A percentile compares a stretch with the other conserved stretches of the same genome.
phyloP scores from a whole-genome alignment of 2,329 filamentous ascomycete species.

The Stylonectria norvegica region DNA sequence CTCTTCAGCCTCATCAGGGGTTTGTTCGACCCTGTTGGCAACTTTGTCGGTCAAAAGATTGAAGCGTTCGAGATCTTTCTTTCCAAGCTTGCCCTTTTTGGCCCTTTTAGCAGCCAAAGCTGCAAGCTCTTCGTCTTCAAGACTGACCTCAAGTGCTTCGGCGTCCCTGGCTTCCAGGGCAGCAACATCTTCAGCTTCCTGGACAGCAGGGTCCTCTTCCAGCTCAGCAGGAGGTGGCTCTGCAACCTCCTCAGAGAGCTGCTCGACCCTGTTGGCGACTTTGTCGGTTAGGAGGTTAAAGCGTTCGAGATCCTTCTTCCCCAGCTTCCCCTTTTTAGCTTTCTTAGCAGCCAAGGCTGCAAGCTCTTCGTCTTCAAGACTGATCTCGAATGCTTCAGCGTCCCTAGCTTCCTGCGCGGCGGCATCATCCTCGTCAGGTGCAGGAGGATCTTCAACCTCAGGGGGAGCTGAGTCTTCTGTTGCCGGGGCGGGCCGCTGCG shows the following conservation, averaged over 20 bases:
- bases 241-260: constrained; percentile 29
- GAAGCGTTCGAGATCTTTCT: constrained; percentile 23
- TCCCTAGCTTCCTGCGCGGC: not conserved
- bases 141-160: too few relatives aligned
- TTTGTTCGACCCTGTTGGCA: constrained; percentile 26
- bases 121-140: constrained; percentile 34
- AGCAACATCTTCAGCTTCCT: constrained; percentile 15
- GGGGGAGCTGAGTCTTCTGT: constrained; percentile 5
- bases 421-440: not conserved
- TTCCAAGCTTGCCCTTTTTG: constrained; percentile 22
- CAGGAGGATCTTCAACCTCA: not conserved
- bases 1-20: constrained; percentile 21
- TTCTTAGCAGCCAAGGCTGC: constrained; percentile 21
- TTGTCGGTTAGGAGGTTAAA: constrained; percentile 14
- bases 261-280: too few relatives aligned
- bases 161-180: constrained; percentile 9
- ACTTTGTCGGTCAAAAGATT: constrained; percentile 20
- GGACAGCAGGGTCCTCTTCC: constrained; percentile 18
- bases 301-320: not conserved
- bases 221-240: constrained; percentile 12
- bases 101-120: constrained; percentile 40
- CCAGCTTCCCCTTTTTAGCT: constrained; percentile 25
- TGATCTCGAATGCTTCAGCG: constrained; percentile 7
- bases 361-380: constrained; percentile 3
- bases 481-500: constrained; percentile 5